Evolutionary conservation across 768 basidiomycete species (phyloP).

Genomic region (Leucosporidium yakuticum): DNA sequence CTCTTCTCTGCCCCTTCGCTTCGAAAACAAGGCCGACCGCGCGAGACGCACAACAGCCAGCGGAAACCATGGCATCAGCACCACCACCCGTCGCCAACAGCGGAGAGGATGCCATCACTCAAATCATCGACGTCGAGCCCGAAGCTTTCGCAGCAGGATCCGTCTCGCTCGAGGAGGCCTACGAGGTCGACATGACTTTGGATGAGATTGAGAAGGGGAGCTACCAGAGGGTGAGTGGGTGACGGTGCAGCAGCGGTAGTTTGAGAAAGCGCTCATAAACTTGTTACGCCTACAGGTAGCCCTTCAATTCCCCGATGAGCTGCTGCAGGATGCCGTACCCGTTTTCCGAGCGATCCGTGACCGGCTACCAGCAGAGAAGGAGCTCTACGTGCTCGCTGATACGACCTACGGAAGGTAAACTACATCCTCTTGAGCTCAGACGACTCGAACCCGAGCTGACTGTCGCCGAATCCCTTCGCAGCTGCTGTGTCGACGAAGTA

Average conservation of each 20-base stretch:
- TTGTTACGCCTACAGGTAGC: slow-evolving; percentile 55
- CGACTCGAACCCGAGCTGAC: not conserved
- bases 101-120: slow-evolving; percentile 60
- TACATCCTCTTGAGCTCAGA: not conserved
- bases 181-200: slow-evolving; percentile 66
- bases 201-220: slow-evolving; percentile 56
- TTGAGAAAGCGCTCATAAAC: slow-evolving; percentile 10
- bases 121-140: slow-evolving; percentile 51
- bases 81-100: slow-evolving; percentile 26
- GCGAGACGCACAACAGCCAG: not conserved
- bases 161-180: slow-evolving; percentile 55
- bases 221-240: slow-evolving; percentile 61
- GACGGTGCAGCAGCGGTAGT: not conserved
- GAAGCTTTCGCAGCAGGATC: slow-evolving; percentile 47
- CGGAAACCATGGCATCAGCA: slow-evolving; percentile 21
- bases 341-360: slow-evolving; percentile 65
- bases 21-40: no score
- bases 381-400: slow-evolving; percentile 89
- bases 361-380: slow-evolving; percentile 47
- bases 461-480: slow-evolving; percentile 39
- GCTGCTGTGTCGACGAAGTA: slow-evolving; percentile 95
- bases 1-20: no score
- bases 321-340: slow-evolving; percentile 76
- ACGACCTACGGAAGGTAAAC: slow-evolving; percentile 89
- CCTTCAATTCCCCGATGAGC: slow-evolving; percentile 92